Evolutionary conservation across 257 asterid genomes (phyloP).

Genomic region (Parsonsia alboflavescens): DNA sequence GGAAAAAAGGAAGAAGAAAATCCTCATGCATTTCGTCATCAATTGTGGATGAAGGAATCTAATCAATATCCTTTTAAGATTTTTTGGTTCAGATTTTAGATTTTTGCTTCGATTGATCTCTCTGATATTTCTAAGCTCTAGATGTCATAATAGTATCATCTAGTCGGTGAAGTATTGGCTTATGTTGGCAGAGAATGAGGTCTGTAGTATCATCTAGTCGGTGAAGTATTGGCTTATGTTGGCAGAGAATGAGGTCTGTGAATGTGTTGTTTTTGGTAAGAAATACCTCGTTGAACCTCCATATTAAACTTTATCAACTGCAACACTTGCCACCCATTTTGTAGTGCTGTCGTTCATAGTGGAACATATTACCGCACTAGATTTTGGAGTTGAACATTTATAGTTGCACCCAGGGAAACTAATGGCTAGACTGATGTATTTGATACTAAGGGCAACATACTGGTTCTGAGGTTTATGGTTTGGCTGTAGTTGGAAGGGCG

Average conservation of each 20-base stretch:
- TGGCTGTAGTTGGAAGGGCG: not conserved
- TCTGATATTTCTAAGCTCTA: not conserved
- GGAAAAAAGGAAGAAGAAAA: not conserved
- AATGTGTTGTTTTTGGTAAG: not conserved
- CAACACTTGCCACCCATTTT: not conserved
- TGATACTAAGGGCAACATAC: not conserved
- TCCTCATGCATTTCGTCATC: not conserved
- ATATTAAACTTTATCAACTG: not conserved
- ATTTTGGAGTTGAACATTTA: not conserved
- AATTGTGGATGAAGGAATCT: not conserved
- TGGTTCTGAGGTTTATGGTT: not conserved
- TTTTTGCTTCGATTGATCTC: not conserved
- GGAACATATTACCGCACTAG: not conserved
- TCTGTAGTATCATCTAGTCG: not conserved
- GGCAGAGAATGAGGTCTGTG: not conserved
- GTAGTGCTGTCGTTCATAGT: not conserved
- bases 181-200: not conserved
- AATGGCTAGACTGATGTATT: not conserved
- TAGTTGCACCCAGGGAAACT: not conserved
- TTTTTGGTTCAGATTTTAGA: not conserved
- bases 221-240: not conserved
- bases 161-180: not conserved
- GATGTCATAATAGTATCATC: not conserved
- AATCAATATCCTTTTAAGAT: not conserved
- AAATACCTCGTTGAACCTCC: not conserved